Evolutionary conservation across 441 rosid genomes (phyloP).

Genomic region (Eruca vesicaria): DNA sequence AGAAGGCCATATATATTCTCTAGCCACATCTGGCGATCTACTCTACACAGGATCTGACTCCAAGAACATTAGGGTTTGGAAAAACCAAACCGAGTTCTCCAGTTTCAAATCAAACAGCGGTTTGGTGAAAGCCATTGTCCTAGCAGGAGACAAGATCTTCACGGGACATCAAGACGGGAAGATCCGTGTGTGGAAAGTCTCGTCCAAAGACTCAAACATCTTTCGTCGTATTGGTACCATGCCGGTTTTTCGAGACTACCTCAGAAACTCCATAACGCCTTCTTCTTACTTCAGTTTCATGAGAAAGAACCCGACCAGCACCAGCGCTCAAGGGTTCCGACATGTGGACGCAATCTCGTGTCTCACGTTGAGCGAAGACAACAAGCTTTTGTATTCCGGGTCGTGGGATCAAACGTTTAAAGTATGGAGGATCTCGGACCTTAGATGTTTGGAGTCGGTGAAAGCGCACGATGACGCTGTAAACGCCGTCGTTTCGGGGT

Average conservation of each 20-base stretch:
- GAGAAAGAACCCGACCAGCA: conserved; percentile 44
- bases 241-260: conserved; percentile 58
- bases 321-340: conserved; percentile 51
- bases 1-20: conserved; percentile 82
- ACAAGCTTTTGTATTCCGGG: conserved; percentile 57
- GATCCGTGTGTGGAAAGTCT: conserved; percentile 76
- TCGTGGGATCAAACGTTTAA: conserved; percentile 93
- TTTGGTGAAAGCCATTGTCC: conserved; percentile 72
- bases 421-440: conserved; percentile 71
- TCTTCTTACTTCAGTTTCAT: conserved; percentile 56
- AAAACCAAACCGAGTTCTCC: conserved; percentile 65
- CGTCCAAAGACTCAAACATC: conserved; percentile 42
- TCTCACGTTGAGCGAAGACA: conserved; percentile 72
- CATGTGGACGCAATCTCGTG: conserved; percentile 89
- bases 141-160: conserved; percentile 64
- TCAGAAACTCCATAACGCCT: conserved; percentile 59
- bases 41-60: conserved; percentile 87
- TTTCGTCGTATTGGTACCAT: conserved; percentile 66
- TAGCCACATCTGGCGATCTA: conserved; percentile 66
- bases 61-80: conserved; percentile 93
- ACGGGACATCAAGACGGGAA: conserved; percentile 94
- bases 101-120: conserved; percentile 83
- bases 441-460: conserved; percentile 73
- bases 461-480: conserved; percentile 82
- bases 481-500: conserved; percentile 64